A percentile compares a stretch with the other conserved stretches of the same genome.
phyloP scores from a whole-genome alignment of 1,139 yeast genomes.

The Saccharomyces pastorianus region DNA sequence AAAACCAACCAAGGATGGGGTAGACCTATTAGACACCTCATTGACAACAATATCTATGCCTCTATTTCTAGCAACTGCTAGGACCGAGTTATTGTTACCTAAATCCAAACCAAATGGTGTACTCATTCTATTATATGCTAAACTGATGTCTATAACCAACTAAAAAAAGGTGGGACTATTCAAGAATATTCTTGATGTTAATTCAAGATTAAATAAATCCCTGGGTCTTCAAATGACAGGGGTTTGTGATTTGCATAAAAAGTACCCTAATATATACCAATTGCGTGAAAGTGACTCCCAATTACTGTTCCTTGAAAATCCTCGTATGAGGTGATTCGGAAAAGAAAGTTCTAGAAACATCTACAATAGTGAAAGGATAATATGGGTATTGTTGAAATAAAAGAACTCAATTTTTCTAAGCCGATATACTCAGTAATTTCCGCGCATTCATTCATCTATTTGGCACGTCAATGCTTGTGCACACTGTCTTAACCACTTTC shows the following conservation, averaged over 20 bases:
- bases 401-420: not conserved
- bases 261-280: slow-evolving; percentile 1
- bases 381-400: not conserved
- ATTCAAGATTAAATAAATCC: not conserved
- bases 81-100: too few relatives aligned
- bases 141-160: not conserved
- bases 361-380: slow-evolving; percentile 4
- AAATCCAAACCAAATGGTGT: too few relatives aligned
- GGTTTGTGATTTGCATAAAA: not conserved
- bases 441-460: not conserved
- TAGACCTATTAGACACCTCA: too few relatives aligned
- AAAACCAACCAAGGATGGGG: too few relatives aligned
- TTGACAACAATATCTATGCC: too few relatives aligned
- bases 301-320: not conserved
- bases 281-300: not conserved
- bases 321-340: not conserved
- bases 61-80: not conserved
- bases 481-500: slow-evolving; percentile 14
- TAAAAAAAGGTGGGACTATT: not conserved
- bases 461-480: not conserved
- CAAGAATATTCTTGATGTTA: not conserved
- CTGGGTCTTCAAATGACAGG: not conserved
- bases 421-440: not conserved
- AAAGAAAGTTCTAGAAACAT: slow-evolving; percentile 10
- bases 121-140: too few relatives aligned